These are phyloP conservation scores for cucumber (Cucumis sativus) DNA, from an alignment of 306 rosid genomes.

Conservation along the genomic window DNA sequence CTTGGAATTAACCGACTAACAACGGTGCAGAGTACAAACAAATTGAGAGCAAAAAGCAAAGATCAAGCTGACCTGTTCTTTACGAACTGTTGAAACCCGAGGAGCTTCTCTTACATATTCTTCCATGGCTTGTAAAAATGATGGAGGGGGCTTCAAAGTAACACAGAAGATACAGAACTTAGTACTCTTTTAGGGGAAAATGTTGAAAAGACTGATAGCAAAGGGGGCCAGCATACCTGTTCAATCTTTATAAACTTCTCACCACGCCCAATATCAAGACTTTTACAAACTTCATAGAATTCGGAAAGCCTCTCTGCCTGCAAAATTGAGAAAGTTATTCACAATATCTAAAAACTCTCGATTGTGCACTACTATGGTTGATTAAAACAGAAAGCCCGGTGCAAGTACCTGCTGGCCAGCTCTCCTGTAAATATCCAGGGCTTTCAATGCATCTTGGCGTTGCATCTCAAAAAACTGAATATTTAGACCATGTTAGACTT, in stretches of 20 bases:
- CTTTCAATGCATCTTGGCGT: conserved; percentile 69
- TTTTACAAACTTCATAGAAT: conserved; percentile 87
- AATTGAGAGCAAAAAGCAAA: background rate
- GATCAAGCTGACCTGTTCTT: conserved; percentile 53
- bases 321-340: conserved; percentile 1
- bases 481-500: conserved; percentile 12
- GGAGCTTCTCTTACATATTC: conserved; percentile 94
- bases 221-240: conserved; percentile 47
- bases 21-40: background rate
- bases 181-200: background rate
- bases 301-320: conserved; percentile 95
- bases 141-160: conserved; percentile 69
- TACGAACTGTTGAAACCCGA: conserved; percentile 45
- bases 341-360: background rate
- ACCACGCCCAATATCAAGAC: conserved; percentile 83
- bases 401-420: conserved; percentile 84
- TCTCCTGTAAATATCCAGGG: conserved; percentile 82
- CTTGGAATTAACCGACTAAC: background rate
- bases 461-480: conserved; percentile 98
- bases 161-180: conserved; percentile 15
- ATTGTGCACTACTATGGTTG: background rate
- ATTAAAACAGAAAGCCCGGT: background rate
- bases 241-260: conserved; percentile 82
- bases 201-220: background rate
- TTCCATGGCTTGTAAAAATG: conserved; percentile 98